Conservation (phyloP, 2,329 filamentous ascomycete genomes). For the Neonectria faginata region DNA sequence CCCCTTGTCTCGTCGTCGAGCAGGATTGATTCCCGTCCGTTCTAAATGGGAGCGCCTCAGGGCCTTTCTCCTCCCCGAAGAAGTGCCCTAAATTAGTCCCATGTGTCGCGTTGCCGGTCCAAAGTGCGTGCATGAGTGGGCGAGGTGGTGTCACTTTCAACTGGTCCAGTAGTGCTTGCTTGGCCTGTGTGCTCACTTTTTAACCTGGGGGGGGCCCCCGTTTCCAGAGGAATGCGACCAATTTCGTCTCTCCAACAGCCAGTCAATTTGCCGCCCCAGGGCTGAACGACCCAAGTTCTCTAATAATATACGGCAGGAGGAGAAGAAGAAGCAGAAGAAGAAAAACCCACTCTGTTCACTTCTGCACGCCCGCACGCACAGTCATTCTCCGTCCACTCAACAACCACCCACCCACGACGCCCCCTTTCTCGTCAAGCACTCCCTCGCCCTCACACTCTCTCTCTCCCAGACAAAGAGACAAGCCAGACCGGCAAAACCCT, state of each 20-base stretch:
- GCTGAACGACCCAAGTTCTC: conserved; percentile 1
- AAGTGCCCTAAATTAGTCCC: conserved; percentile 7
- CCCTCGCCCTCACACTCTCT: neutral
- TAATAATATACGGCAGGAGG: neutral
- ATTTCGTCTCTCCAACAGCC: conserved; percentile 39
- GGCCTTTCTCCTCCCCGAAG: neutral
- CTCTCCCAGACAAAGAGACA: neutral
- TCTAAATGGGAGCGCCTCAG: conserved; percentile 6
- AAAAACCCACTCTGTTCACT: conserved; percentile 26
- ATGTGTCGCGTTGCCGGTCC: conserved; percentile 25
- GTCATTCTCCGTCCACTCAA: conserved; percentile 20
- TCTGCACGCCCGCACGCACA: conserved; percentile 19
- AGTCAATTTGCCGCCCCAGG: conserved; percentile 23
- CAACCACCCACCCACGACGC: conserved; percentile 13
- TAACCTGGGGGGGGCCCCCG: conserved; percentile 24
- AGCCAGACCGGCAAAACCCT: conserved; percentile 27
- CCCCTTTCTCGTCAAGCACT: conserved; percentile 10
- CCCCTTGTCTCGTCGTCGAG: neutral
- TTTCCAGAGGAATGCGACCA: conserved; percentile 46
- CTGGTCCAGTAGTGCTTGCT: conserved; percentile 10
- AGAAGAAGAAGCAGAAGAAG: conserved; percentile 9
- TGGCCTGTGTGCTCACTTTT: conserved; percentile 15
- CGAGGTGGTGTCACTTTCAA: conserved; percentile 24
- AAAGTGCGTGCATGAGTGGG: conserved; percentile 47
- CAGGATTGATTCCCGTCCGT: neutral